Evolutionary conservation across 306 rosid species (phyloP).

Genomic region (Biancaea sappan): DNA sequence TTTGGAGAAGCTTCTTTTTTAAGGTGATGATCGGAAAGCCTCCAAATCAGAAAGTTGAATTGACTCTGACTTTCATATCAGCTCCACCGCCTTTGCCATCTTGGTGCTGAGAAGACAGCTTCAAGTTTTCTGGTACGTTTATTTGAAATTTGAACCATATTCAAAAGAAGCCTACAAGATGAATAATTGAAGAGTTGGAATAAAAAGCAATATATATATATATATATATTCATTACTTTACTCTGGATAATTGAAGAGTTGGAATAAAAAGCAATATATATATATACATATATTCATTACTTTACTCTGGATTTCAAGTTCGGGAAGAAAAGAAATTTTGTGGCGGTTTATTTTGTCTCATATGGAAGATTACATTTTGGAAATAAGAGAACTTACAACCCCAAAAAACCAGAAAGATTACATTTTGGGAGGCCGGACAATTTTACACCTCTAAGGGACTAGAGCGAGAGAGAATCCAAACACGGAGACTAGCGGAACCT

Average conservation of each 20-base stretch:
- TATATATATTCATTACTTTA: slow-evolving; percentile 39
- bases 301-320: slow-evolving; percentile 45
- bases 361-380: slow-evolving; percentile 37
- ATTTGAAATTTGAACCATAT: slow-evolving; percentile 76
- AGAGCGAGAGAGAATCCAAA: no score
- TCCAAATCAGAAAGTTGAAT: slow-evolving; percentile 58
- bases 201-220: no score
- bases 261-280: no score
- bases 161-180: slow-evolving; percentile 37
- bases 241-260: no score
- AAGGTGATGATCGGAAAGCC: slow-evolving; percentile 42
- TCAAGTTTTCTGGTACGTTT: slow-evolving; percentile 53
- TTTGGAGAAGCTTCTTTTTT: slow-evolving; percentile 40
- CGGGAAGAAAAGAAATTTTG: slow-evolving; percentile 37
- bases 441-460: no score
- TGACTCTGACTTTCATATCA: slow-evolving; percentile 59
- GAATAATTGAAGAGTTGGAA: slow-evolving; percentile 32
- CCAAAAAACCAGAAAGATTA: slow-evolving; percentile 47
- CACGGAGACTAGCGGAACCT: no score
- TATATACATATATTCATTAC: no score
- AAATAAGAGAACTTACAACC: slow-evolving; percentile 40
- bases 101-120: slow-evolving; percentile 47
- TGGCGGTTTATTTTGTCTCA: slow-evolving; percentile 26
- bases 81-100: slow-evolving; percentile 55
- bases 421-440: no score